Conservation (phyloP, 1,139 yeast species). For the Blastobotrys buckinghamii region DNA sequence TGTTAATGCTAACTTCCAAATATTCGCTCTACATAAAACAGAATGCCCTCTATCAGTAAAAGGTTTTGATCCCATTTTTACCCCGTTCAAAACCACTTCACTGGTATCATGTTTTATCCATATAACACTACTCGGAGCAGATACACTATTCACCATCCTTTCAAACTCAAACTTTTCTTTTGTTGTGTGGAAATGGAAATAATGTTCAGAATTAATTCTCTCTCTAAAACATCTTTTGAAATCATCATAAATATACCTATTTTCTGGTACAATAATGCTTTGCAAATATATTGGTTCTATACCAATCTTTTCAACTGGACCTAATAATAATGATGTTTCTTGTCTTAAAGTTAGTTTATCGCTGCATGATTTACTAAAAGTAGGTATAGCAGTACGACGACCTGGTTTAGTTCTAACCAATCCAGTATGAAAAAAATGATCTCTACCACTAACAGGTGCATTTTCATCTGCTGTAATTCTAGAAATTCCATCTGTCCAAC, state of each 20-base stretch:
- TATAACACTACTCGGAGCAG: constrained; percentile 23
- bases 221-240: constrained; percentile 39
- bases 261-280: constrained; percentile 49
- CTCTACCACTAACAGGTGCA: constrained; percentile 57
- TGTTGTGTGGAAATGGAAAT: constrained; percentile 13
- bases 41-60: constrained; percentile 23
- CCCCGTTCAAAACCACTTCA: constrained; percentile 32
- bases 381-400: constrained; percentile 61
- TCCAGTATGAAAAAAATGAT: constrained; percentile 52
- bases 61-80: constrained; percentile 31
- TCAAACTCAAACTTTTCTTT: constrained; percentile 15
- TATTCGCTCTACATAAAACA: constrained; percentile 19
- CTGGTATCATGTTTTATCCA: constrained; percentile 14
- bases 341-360: constrained; percentile 73
- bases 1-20: constrained; percentile 7
- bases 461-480: constrained; percentile 24
- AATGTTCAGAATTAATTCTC: constrained; percentile 5
- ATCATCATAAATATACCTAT: constrained; percentile 33
- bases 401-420: constrained; percentile 90
- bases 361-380: constrained; percentile 79
- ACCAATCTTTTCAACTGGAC: constrained; percentile 40
- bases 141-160: constrained; percentile 15
- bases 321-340: constrained; percentile 51
- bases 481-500: constrained; percentile 22
- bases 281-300: constrained; percentile 44